Evolutionary conservation across 345 rosid species (phyloP).

Genomic region (Moringa oleifera): DNA sequence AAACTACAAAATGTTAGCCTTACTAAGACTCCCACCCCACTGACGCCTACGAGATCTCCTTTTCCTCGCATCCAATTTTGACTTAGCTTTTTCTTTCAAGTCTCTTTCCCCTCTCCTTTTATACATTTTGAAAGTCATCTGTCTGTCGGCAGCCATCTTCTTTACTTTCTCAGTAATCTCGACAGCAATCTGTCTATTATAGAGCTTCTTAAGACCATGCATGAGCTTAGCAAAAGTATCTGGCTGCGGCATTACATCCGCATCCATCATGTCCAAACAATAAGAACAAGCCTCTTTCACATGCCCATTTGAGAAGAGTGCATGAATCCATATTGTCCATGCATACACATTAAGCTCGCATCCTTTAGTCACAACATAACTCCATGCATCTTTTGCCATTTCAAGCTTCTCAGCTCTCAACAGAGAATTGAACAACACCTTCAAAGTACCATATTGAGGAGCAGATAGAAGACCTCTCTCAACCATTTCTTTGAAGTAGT

Average conservation of each 20-base stretch:
- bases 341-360: slow-evolving; percentile 63
- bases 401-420: slow-evolving; percentile 73
- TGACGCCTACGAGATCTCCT: slow-evolving; percentile 36
- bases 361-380: slow-evolving; percentile 56
- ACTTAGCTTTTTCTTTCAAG: slow-evolving; percentile 59
- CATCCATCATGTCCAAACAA: slow-evolving; percentile 93
- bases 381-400: slow-evolving; percentile 81
- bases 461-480: slow-evolving; percentile 57
- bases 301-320: slow-evolving; percentile 70
- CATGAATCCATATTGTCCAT: slow-evolving; percentile 97
- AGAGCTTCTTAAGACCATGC: slow-evolving; percentile 68
- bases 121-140: slow-evolving; percentile 83
- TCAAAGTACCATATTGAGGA: slow-evolving; percentile 65
- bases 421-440: slow-evolving; percentile 54
- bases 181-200: slow-evolving; percentile 65
- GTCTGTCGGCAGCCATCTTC: slow-evolving; percentile 79
- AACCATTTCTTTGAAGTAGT: slow-evolving; percentile 81
- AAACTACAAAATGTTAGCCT: slow-evolving; percentile 21
- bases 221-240: slow-evolving; percentile 88
- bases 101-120: slow-evolving; percentile 83
- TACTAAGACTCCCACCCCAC: slow-evolving; percentile 21
- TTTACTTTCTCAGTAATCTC: slow-evolving; percentile 93
- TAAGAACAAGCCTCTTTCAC: slow-evolving; percentile 82
- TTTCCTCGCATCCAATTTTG: slow-evolving; percentile 48
- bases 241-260: slow-evolving; percentile 76